Evolutionary conservation across 805 yeast species (phyloP).

Genomic region (Pichia kluyveri): DNA sequence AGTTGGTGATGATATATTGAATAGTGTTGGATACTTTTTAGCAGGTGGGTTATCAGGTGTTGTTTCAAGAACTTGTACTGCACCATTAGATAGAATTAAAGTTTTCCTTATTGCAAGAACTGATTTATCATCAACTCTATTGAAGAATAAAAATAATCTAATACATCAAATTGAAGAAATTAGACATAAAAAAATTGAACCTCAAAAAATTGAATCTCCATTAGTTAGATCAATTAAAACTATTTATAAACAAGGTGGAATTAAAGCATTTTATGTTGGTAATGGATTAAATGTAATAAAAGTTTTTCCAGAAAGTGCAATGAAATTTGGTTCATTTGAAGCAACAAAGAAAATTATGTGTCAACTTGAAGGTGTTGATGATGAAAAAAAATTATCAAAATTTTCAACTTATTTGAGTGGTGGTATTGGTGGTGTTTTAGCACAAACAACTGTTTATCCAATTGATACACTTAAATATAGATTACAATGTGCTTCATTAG

Average conservation of each 20-base stretch:
- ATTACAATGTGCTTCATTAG: slow-evolving; percentile 83
- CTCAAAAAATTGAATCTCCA: slow-evolving; percentile 56
- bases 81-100: slow-evolving; percentile 92
- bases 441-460: slow-evolving; percentile 91
- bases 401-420: slow-evolving; percentile 84
- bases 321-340: slow-evolving; percentile 94
- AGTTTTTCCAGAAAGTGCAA: slow-evolving; percentile 95
- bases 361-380: slow-evolving; percentile 63
- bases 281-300: slow-evolving; percentile 89
- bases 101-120: slow-evolving; percentile 91
- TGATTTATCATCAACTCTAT: slow-evolving; percentile 61
- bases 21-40: slow-evolving; percentile 83
- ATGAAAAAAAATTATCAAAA: slow-evolving; percentile 61
- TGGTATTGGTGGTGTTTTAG: slow-evolving; percentile 90
- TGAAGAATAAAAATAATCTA: slow-evolving; percentile 43
- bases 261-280: slow-evolving; percentile 85
- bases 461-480: slow-evolving; percentile 91
- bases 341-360: slow-evolving; percentile 71
- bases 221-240: slow-evolving; percentile 71
- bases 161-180: slow-evolving; percentile 25
- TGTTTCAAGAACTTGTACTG: slow-evolving; percentile 90
- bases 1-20: slow-evolving; percentile 63
- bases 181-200: slow-evolving; percentile 34
- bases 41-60: slow-evolving; percentile 97
- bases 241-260: slow-evolving; percentile 81